Percentiles rank a stretch among this genome's conserved stretches.
These are phyloP conservation scores for Drechslerella coelobrocha DNA, from an alignment of 2,329 filamentous ascomycete genomes.

Conservation along the genomic window DNA sequence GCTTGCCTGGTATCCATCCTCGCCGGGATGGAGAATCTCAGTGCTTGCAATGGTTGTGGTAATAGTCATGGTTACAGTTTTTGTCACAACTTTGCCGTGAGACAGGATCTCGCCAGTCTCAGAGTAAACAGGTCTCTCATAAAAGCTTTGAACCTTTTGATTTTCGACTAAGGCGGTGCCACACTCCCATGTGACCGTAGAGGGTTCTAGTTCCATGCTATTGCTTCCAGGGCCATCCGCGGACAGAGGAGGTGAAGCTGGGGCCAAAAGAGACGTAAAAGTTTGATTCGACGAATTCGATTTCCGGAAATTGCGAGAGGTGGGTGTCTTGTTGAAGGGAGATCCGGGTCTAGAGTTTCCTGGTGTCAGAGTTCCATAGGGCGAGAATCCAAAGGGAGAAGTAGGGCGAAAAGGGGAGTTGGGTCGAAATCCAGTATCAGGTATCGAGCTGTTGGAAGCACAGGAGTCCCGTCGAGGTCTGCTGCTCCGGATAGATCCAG, in stretches of 20 bases:
- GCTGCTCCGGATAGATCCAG: constrained; percentile 39
- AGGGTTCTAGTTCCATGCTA: constrained; percentile 48
- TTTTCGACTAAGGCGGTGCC: constrained; percentile 54
- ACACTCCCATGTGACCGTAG: constrained; percentile 54
- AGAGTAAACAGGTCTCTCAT: constrained; percentile 53
- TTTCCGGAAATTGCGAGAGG: constrained; percentile 37
- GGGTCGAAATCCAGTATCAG: constrained; percentile 43
- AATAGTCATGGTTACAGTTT: constrained; percentile 54
- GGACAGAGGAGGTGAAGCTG: constrained; percentile 36
- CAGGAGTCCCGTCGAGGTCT: constrained; percentile 40
- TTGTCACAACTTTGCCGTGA: constrained; percentile 54
- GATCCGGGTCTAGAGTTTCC: constrained; percentile 42
- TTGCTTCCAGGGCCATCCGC: constrained; percentile 46
- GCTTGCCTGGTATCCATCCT: constrained; percentile 52
- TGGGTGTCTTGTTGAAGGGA: constrained; percentile 46
- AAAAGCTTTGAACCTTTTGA: constrained; percentile 53
- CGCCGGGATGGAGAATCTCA: constrained; percentile 53
- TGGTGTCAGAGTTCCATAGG: constrained; percentile 45
- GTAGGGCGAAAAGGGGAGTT: constrained; percentile 43
- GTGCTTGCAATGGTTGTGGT: constrained; percentile 55
- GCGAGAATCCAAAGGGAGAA: constrained; percentile 45
- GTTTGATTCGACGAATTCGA: constrained; percentile 32
- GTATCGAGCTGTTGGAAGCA: constrained; percentile 43
- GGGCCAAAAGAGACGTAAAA: constrained; percentile 41
- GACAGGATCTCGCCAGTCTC: constrained; percentile 49